These are phyloP conservation scores for Microcos paniculata DNA, from an alignment of 345 rosid species.

Conservation along the genomic window DNA sequence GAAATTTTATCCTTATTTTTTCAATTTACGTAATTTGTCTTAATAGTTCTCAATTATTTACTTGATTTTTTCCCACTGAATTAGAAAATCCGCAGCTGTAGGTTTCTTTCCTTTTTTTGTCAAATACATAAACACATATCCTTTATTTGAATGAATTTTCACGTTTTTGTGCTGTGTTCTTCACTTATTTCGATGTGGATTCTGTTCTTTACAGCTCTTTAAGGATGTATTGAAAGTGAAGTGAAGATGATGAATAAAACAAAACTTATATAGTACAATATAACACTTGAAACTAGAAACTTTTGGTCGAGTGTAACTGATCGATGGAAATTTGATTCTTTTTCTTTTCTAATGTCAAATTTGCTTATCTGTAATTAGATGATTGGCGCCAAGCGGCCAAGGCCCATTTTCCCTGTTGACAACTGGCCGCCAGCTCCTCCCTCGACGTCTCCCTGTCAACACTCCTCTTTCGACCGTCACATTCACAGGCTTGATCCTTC, in stretches of 20 bases:
- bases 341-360: conserved; percentile 5
- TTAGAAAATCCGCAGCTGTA: background rate
- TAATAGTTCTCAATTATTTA: background rate
- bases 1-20: background rate
- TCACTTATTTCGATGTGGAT: background rate
- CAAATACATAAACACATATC: background rate
- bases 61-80: background rate
- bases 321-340: background rate
- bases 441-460: conserved; percentile 10
- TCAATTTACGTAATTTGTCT: background rate
- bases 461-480: conserved; percentile 16
- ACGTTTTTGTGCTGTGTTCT: background rate
- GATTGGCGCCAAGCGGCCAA: conserved; percentile 37
- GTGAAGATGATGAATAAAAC: background rate
- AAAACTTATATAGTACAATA: background rate
- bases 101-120: background rate
- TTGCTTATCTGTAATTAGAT: conserved; percentile 30
- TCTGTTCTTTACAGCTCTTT: background rate
- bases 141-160: background rate
- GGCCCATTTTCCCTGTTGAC: conserved; percentile 33
- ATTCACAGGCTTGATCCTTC: conserved; percentile 21
- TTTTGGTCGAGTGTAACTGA: background rate
- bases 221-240: background rate
- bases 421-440: conserved; percentile 17
- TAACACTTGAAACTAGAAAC: background rate